Evolutionary conservation across 2,329 filamentous ascomycete species (phyloP), one percentile per base, ranked within the genome.

Genomic region (Fusarium continuum): DNA sequence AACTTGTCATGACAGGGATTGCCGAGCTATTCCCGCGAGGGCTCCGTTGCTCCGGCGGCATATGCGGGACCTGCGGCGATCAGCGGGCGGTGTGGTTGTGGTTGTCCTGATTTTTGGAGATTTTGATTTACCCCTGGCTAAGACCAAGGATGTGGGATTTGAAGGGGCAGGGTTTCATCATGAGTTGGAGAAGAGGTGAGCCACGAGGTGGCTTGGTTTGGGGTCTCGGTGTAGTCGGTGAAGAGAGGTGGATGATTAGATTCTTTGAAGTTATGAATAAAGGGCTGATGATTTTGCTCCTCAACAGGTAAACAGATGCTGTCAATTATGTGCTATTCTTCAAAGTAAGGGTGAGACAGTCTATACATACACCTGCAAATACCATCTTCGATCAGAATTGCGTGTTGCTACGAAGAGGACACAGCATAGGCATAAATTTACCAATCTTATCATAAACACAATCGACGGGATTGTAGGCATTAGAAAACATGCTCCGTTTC

Each of bases 21-120:
- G 45, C 67, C 67, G 67, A 69, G 62, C 53, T 70, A 69, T 67
- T 68, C 65, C 67, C 67, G 67, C 35, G 5, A n/a, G 25, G 22
- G n/a, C 31, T 61, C 56, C 57, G 16, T 39, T 67, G 52, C 67
- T 61, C 67, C 65, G 67, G 59, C 28, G 45, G 46, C 57, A 16
- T 41, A 20, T 64, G 49, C 49, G 55, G 61, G 50, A 45, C 36
- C 36, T 53, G 50, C 64, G 52, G 56, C 50, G 61, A 66, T 63
- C 65, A 40, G 61, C 56, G 40, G 41, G 32, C 44, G 32, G 34
- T 45, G 39, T 53, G 28, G 16, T 49, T 20, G 23, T 49, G 14
- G 8, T n/a, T 34, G 9, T 25, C 14, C 29, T 34, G 8, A 14
- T 34, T 56, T 47, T 55, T 55, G 47, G 53, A 53, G 43, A 53